Percentiles rank a stretch among this genome's conserved stretches.
phyloP scores from a whole-genome alignment of 805 yeast species.

The Kluyveromyces dobzhanskii region DNA sequence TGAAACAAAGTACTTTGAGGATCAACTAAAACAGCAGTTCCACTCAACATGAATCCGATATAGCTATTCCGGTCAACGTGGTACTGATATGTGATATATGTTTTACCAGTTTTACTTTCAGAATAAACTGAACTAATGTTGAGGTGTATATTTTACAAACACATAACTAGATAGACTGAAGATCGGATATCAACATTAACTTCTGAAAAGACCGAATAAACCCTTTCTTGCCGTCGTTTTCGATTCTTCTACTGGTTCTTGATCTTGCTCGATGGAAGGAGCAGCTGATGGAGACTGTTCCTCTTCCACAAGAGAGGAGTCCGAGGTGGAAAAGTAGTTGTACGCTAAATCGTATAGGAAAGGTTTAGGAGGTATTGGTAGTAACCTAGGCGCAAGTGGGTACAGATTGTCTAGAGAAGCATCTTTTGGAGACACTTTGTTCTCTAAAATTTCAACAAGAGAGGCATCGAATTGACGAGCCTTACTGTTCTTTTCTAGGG shows the following conservation, averaged over 20 bases:
- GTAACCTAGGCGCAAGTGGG: constrained; percentile 33
- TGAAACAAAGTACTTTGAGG: no score
- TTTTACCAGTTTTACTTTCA: no score
- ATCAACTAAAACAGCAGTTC: no score
- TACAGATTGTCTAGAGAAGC: constrained; percentile 20
- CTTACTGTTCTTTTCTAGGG: constrained; percentile 8
- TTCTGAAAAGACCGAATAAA: constrained; percentile 67
- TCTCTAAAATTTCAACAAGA: constrained; percentile 35
- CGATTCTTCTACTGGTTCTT: constrained; percentile 7
- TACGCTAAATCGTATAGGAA: constrained; percentile 86
- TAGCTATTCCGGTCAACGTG: no score
- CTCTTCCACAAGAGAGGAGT: background rate
- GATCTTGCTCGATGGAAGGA: no score
- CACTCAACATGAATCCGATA: no score
- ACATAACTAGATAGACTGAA: no score
- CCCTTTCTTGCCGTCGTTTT: constrained; percentile 47
- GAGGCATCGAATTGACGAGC: constrained; percentile 13
- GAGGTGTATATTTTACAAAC: no score
- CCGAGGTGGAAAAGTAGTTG: constrained; percentile 51
- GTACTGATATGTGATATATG: no score
- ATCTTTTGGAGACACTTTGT: constrained; percentile 14
- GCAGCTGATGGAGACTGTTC: no score
- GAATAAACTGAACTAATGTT: no score
- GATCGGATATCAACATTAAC: no score
- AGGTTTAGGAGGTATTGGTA: constrained; percentile 72